These are phyloP conservation scores for Kwoniella heveanensis DNA, from an alignment of 768 basidiomycete genomes.

Conservation along the genomic window DNA sequence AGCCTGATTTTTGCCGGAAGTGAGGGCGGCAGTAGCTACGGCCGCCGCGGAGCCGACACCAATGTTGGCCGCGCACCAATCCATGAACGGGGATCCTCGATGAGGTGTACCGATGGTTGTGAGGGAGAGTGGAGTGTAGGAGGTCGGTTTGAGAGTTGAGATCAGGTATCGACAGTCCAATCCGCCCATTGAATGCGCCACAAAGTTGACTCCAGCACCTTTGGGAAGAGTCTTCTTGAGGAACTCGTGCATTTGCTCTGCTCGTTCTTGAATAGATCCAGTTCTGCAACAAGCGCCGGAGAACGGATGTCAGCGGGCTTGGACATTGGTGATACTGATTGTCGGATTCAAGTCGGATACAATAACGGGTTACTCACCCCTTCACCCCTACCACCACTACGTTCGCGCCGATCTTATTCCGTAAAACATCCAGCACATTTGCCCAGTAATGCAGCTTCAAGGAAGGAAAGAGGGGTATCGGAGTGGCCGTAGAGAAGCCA, in stretches of 20 bases:
- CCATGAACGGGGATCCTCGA: conserved; percentile 97
- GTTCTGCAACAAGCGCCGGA: conserved; percentile 71
- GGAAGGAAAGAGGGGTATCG: conserved; percentile 71
- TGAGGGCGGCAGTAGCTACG: conserved; percentile 42
- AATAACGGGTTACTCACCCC: conserved; percentile 64
- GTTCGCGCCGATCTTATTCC: conserved; percentile 80
- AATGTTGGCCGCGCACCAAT: conserved; percentile 96
- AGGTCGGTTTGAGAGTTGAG: conserved; percentile 74
- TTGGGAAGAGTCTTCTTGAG: conserved; percentile 65
- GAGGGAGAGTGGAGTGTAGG: conserved; percentile 82
- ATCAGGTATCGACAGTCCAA: conserved; percentile 93
- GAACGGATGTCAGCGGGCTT: no score
- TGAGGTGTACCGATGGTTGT: conserved; percentile 92
- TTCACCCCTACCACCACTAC: conserved; percentile 96
- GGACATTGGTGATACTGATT: no score
- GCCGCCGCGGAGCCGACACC: conserved; percentile 68
- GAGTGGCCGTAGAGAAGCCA: conserved; percentile 89
- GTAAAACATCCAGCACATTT: conserved; percentile 76
- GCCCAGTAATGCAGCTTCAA: conserved; percentile 93
- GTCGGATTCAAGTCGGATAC: no score
- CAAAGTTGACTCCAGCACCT: conserved; percentile 83
- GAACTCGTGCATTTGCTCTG: conserved; percentile 71
- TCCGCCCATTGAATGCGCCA: conserved; percentile 98
- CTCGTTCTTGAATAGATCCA: conserved; percentile 81
- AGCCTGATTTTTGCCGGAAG: conserved; percentile 31